Evolutionary conservation across 2,329 filamentous ascomycete species (phyloP).

Genomic region (Curvularia sp.): DNA sequence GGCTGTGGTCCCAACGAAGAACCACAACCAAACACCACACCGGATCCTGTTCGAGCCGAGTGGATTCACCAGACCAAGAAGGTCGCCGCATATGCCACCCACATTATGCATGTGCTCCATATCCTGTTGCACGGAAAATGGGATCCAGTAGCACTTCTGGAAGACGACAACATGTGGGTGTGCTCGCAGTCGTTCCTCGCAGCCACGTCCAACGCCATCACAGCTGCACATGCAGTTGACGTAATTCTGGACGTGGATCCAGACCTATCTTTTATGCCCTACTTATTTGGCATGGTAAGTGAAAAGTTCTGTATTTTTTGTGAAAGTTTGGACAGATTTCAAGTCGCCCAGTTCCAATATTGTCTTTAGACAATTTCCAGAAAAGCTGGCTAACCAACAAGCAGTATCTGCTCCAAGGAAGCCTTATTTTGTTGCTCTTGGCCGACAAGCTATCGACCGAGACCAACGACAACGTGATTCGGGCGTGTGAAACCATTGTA

Average conservation of each 20-base stretch:
- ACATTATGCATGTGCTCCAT: slow-evolving; percentile 93
- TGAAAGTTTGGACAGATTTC: not conserved
- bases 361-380: not conserved
- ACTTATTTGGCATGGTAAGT: slow-evolving; percentile 83
- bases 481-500: slow-evolving; percentile 91
- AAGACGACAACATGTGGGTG: slow-evolving; percentile 93
- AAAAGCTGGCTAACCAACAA: slow-evolving; percentile 12
- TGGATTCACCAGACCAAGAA: slow-evolving; percentile 85
- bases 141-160: slow-evolving; percentile 88
- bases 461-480: slow-evolving; percentile 81
- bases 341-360: not conserved
- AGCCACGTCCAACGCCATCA: slow-evolving; percentile 86
- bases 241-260: slow-evolving; percentile 90
- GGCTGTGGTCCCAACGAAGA: slow-evolving; percentile 45
- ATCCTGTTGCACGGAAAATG: slow-evolving; percentile 90
- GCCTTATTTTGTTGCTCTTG: slow-evolving; percentile 83
- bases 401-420: slow-evolving; percentile 82
- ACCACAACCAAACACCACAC: slow-evolving; percentile 45
- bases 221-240: slow-evolving; percentile 83
- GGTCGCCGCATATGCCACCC: slow-evolving; percentile 86
- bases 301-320: not conserved
- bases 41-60: slow-evolving; percentile 64
- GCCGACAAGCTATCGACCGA: slow-evolving; percentile 88
- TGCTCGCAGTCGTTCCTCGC: slow-evolving; percentile 86
- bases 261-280: slow-evolving; percentile 92